Evolutionary conservation across 345 rosid species (phyloP).

Genomic region (Jatropha curcas): DNA sequence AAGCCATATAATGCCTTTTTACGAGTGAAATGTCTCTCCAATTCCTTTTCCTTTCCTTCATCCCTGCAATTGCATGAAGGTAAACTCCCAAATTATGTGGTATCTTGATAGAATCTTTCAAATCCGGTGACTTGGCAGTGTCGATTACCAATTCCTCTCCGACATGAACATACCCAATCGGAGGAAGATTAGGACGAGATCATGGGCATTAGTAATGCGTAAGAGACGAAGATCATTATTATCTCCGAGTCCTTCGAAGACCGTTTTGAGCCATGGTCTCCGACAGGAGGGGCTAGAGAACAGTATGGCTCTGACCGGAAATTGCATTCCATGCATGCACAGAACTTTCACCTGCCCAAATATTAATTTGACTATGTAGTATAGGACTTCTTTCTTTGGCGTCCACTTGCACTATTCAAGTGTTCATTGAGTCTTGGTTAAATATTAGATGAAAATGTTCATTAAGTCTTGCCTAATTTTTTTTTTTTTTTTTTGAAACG

Average conservation of each 20-base stretch:
- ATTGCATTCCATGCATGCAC: too few species aligned
- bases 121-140: constrained; percentile 36
- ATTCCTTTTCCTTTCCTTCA: constrained; percentile 14
- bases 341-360: too few species aligned
- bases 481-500: too few species aligned
- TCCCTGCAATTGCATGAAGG: constrained; percentile 47
- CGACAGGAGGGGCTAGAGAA: constrained; percentile 44
- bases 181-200: constrained; percentile 36
- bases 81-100: constrained; percentile 39
- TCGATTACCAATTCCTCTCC: constrained; percentile 43
- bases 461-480: too few species aligned
- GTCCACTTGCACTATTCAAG: too few species aligned
- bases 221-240: constrained; percentile 27
- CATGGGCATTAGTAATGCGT: constrained; percentile 36
- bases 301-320: constrained; percentile 40
- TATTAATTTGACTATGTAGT: too few species aligned
- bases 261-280: constrained; percentile 33
- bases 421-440: too few species aligned
- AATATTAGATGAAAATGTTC: too few species aligned
- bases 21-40: constrained; percentile 34
- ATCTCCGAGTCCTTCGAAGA: constrained; percentile 10
- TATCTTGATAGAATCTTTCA: constrained; percentile 20
- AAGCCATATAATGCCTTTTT: constrained; percentile 37
- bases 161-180: constrained; percentile 21
- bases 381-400: too few species aligned